phyloP scores from a whole-genome alignment of 2,329 filamentous ascomycete species.

The Podosphaera fusca region DNA sequence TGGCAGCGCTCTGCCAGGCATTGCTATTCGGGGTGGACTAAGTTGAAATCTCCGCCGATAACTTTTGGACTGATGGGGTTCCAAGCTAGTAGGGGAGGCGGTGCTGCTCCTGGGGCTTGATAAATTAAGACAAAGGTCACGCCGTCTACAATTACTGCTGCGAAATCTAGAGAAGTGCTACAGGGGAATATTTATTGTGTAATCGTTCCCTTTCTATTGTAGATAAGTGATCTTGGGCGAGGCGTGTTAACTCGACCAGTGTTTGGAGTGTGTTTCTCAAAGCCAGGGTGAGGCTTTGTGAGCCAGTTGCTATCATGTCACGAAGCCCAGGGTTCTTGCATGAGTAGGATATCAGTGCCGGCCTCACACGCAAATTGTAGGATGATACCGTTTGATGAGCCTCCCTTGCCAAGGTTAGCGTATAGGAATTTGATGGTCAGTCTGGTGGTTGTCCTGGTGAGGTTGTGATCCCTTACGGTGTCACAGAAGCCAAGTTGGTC shows the following conservation, averaged over 20 bases:
- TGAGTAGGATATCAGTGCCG: not conserved
- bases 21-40: not conserved
- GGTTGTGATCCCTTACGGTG: not conserved
- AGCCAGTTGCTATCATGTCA: not conserved
- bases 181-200: not conserved
- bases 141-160: not conserved
- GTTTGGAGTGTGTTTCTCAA: not conserved
- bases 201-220: not conserved
- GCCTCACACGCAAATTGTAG: not conserved
- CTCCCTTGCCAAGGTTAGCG: not conserved
- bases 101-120: not conserved
- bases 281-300: not conserved
- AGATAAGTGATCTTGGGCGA: not conserved
- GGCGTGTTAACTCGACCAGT: not conserved
- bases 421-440: not conserved
- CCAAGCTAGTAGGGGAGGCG: not conserved
- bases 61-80: not conserved
- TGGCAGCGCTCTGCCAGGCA: not conserved
- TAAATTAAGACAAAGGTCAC: not conserved
- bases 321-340: not conserved
- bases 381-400: not conserved
- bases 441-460: not conserved
- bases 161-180: not conserved
- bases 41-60: not conserved
- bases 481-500: too few relatives aligned